Evolutionary conservation across 2,329 filamentous ascomycete genomes (phyloP).

Genomic region (Incumbomyces lentus): DNA sequence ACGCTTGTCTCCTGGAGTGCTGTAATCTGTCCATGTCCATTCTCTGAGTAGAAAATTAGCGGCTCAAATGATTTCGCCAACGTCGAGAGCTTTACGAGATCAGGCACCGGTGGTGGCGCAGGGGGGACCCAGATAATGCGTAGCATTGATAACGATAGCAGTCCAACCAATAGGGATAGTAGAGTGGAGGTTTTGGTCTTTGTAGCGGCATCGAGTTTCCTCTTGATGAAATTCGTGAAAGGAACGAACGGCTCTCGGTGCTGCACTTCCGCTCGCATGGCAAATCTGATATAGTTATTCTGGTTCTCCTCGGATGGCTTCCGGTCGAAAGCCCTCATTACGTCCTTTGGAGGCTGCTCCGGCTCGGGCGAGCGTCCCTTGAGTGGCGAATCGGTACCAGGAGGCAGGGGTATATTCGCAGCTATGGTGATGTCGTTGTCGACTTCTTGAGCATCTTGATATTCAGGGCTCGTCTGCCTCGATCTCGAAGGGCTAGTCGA

Average conservation of each 20-base stretch:
- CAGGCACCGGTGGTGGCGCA: conserved; percentile 57
- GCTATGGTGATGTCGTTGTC: conserved; percentile 41
- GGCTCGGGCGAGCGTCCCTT: conserved; percentile 49
- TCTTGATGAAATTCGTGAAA: conserved; percentile 53
- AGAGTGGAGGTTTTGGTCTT: conserved; percentile 60
- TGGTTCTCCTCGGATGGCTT: conserved; percentile 21
- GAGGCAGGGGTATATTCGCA: conserved; percentile 48
- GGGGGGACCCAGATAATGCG: conserved; percentile 61
- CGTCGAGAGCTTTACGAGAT: conserved; percentile 81
- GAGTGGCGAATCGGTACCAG: conserved; percentile 44
- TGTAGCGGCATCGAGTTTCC: conserved; percentile 50
- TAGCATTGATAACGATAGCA: conserved; percentile 56
- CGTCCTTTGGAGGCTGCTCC: conserved; percentile 28
- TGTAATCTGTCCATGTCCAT: conserved; percentile 73
- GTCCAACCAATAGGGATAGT: conserved; percentile 48
- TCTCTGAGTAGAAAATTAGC: conserved; percentile 87
- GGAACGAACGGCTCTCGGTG: conserved; percentile 78
- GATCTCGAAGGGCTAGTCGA: conserved; percentile 42
- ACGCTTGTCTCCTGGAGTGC: conserved; percentile 85
- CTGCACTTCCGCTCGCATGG: conserved; percentile 75
- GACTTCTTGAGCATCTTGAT: conserved; percentile 45
- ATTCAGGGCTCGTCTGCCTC: conserved; percentile 49
- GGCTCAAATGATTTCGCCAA: conserved; percentile 89
- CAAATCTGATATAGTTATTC: conserved; percentile 68
- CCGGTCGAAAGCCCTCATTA: conserved; percentile 14